Base-by-base conservation (phyloP, 371 early-diverging fungal genomes). In the Rhizopus arrhizus region DNA sequence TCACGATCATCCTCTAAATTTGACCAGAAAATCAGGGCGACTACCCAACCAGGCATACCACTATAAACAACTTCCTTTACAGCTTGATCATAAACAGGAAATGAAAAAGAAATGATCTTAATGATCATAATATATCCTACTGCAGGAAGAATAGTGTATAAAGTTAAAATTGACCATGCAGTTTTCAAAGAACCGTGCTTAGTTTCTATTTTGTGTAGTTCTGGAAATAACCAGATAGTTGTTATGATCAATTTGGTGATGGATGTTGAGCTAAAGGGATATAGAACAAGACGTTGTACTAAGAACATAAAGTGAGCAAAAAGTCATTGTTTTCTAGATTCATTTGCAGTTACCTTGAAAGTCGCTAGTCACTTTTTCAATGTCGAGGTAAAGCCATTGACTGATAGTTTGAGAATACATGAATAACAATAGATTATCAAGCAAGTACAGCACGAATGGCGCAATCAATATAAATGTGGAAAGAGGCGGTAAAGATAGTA, bases 41-140 rank as follows among this genome's bases (percentile, higher is more conserved):
- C 69, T 0, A 59, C 69, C 65, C 65, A 68, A 6, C 62, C 72
- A 22, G 63, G 34, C 54, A 65, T 53, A 15, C 72, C 72, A 10
- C 35, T 42, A 53, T 36, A 70, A 3, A 48, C 22, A 11, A 35
- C 42, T 10, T 31, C 43, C 5, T 15, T 22, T 11, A n/a, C 4
- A 53, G 32, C 36, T 16, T 28, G 16, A 8, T 35, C 36, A 29
- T 29, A 12, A 8, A 36, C 33, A 11, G 16, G 29, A 10, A 11
- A 29, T 40, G 4, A 45, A 13, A 12, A 15, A 7, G 43, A 42
- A 8, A 53, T 45, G 9, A 38, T 28, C 1, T 10, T 54, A n/a
- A 61, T 40, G 3, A 55, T 11, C 4, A 51, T 1, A 3, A 56
- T 33, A 32, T 59, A 65, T 4, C 48, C 48, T 2, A 69, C 42